These are phyloP conservation scores for Taiozyma sp. DNA, from an alignment of 1,139 yeast genomes.

Conservation along the genomic window DNA sequence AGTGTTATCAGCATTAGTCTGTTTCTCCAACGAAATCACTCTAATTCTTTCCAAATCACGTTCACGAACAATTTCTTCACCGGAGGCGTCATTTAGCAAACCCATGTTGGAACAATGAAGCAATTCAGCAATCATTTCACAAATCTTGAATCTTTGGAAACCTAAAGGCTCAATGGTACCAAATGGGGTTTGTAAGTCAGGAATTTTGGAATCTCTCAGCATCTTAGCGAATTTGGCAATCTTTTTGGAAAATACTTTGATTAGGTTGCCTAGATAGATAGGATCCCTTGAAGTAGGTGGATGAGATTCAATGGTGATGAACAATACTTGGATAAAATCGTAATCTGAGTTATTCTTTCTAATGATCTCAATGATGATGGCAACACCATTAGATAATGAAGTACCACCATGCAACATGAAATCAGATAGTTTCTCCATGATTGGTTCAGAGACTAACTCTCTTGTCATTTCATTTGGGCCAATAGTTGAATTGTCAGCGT, in stretches of 20 bases:
- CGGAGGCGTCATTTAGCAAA: slow-evolving; percentile 76
- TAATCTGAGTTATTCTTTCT: slow-evolving; percentile 95
- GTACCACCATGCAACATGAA: slow-evolving; percentile 90
- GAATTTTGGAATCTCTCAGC: slow-evolving; percentile 33
- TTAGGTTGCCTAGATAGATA: slow-evolving; percentile 83
- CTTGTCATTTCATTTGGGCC: slow-evolving; percentile 96
- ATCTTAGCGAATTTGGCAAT: slow-evolving; percentile 65
- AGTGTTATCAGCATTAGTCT: slow-evolving; percentile 5
- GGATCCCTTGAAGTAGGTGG: slow-evolving; percentile 97
- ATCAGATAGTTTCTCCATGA: slow-evolving; percentile 59
- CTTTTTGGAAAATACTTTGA: slow-evolving; percentile 70
- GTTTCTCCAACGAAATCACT: slow-evolving; percentile 31
- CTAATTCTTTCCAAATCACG: slow-evolving; percentile 65
- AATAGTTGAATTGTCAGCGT: slow-evolving; percentile 74
- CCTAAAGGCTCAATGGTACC: slow-evolving; percentile 85
- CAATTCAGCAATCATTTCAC: slow-evolving; percentile 91
- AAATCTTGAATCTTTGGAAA: slow-evolving; percentile 89
- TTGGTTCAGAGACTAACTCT: slow-evolving; percentile 73
- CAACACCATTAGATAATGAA: slow-evolving; percentile 92
- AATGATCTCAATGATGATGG: slow-evolving; percentile 90
- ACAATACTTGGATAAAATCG: slow-evolving; percentile 83
- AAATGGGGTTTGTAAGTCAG: slow-evolving; percentile 60
- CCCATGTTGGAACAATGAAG: slow-evolving; percentile 98
- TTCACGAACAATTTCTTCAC: slow-evolving; percentile 69
- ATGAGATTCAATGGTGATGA: slow-evolving; percentile 82